phyloP scores from a whole-genome alignment of 31 red algal species.

The Asparagopsis taxiformis region DNA sequence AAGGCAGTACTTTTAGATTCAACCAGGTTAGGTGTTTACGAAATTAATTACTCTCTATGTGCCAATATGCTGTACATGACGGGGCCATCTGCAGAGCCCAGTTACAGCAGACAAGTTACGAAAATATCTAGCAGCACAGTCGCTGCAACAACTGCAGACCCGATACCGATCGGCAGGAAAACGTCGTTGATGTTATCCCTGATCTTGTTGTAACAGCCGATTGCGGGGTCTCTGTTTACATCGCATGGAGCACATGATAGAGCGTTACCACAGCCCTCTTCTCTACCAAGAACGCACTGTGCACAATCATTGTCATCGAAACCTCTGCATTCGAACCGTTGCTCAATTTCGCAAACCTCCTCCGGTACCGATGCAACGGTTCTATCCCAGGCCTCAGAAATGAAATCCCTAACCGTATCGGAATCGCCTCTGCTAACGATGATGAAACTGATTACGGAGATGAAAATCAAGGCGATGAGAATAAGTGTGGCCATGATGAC shows the following conservation, averaged over 20 bases:
- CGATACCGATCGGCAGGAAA: constrained; percentile 44
- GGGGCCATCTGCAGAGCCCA: too few relatives aligned
- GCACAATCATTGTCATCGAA: constrained; percentile 44
- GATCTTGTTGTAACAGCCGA: constrained; percentile 50
- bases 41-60: neutral
- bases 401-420: neutral
- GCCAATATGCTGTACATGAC: too few relatives aligned
- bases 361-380: constrained; percentile 1
- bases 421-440: constrained; percentile 13
- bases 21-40: neutral
- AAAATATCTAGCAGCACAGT: constrained; percentile 29
- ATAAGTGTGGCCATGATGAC: constrained; percentile 39
- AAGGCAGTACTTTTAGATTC: too few relatives aligned
- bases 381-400: constrained; percentile 26
- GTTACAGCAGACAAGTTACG: constrained; percentile 27
- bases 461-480: constrained; percentile 11
- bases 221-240: neutral
- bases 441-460: constrained; percentile 24
- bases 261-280: neutral
- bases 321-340: constrained; percentile 30
- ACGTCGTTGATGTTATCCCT: constrained; percentile 8
- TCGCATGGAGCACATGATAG: constrained; percentile 6
- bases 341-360: constrained; percentile 40
- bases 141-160: constrained; percentile 14
- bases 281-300: neutral